Conservation (phyloP, 495 filamentous ascomycete genomes). For the Cetradonia linearis region DNA sequence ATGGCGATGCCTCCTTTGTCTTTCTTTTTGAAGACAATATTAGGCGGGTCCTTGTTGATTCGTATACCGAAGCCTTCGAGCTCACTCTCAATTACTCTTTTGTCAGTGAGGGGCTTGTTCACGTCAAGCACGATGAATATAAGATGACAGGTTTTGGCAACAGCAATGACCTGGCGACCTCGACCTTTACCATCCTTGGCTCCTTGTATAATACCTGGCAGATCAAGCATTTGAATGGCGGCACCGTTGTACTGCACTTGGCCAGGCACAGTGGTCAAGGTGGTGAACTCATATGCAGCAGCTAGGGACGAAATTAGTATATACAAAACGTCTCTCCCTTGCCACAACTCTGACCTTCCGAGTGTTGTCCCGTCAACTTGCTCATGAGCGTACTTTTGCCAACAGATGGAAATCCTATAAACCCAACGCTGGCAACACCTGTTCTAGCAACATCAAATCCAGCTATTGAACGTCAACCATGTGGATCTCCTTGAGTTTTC, state of each 20-base stretch:
- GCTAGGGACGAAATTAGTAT: constrained; percentile 34
- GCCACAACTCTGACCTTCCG: constrained; percentile 49
- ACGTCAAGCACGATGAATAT: constrained; percentile 99
- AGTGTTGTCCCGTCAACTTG: constrained; percentile 87
- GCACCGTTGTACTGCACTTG: constrained; percentile 96
- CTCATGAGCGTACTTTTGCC: constrained; percentile 98
- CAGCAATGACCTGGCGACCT: constrained; percentile 96
- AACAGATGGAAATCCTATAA: constrained; percentile 84
- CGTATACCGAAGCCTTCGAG: constrained; percentile 95
- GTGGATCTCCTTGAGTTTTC: neutral
- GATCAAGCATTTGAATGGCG: constrained; percentile 96
- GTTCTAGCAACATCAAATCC: constrained; percentile 98
- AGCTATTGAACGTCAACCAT: constrained; percentile 34
- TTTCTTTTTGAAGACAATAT: constrained; percentile 98
- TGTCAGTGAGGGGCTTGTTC: constrained; percentile 96
- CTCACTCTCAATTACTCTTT: constrained; percentile 92
- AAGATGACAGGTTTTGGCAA: constrained; percentile 95
- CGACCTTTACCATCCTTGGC: constrained; percentile 97
- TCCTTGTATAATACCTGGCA: constrained; percentile 97
- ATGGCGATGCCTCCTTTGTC: constrained; percentile 95
- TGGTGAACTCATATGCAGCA: constrained; percentile 97
- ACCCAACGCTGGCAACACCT: constrained; percentile 80
- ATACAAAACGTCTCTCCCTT: neutral
- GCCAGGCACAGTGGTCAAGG: constrained; percentile 90
- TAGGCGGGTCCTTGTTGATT: constrained; percentile 94